Conservation (phyloP, 2,329 filamentous ascomycete species). For the Pochonia chlamydosporia region DNA sequence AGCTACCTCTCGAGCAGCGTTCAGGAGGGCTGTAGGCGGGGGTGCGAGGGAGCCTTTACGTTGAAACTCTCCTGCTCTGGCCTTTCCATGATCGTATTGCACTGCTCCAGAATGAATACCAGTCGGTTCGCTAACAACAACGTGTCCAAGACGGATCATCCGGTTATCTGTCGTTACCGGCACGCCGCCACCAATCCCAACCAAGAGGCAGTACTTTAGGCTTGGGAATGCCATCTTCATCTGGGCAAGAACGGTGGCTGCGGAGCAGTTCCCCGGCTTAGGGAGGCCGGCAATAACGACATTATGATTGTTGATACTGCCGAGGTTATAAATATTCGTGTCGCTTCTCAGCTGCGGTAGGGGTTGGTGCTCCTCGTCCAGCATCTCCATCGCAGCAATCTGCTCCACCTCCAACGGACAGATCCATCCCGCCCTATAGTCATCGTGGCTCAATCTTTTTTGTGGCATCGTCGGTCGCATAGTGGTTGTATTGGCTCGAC, state of each 20-base stretch:
- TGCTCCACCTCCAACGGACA: constrained; percentile 20
- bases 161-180: constrained; percentile 13
- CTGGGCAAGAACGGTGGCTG: constrained; percentile 24
- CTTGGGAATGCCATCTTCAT: constrained; percentile 28
- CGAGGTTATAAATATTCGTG: constrained; percentile 21
- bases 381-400: constrained; percentile 18
- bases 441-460: constrained; percentile 5
- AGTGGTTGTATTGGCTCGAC: not conserved
- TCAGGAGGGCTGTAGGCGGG: constrained; percentile 12
- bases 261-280: constrained; percentile 22
- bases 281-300: constrained; percentile 26
- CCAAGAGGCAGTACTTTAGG: constrained; percentile 14
- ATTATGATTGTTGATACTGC: constrained; percentile 23
- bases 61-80: constrained; percentile 11
- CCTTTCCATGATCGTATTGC: constrained; percentile 16
- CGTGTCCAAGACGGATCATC: constrained; percentile 17
- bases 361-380: constrained; percentile 17
- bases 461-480: not conserved
- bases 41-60: constrained; percentile 10
- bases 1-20: no score
- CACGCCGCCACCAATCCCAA: constrained; percentile 18
- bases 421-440: constrained; percentile 23
- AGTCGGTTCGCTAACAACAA: constrained; percentile 15
- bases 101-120: constrained; percentile 12
- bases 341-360: constrained; percentile 7